Base-by-base conservation (phyloP, 2,329 filamentous ascomycete species). In the Trichoderma sp. region DNA sequence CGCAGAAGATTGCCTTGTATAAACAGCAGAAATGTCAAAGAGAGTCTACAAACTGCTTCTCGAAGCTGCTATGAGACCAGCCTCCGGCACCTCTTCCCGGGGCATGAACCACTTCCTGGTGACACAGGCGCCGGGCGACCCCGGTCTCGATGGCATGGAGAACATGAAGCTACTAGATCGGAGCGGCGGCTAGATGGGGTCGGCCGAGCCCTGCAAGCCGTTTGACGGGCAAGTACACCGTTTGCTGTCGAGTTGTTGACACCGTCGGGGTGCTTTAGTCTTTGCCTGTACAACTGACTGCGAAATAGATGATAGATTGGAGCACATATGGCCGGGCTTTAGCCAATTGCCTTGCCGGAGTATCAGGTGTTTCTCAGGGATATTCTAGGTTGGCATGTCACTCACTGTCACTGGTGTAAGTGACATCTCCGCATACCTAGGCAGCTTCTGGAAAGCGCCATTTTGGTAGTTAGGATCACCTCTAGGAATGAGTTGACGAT, bases 161-260 rank as follows among this genome's bases (percentile, higher is more conserved):
- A 21, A n/a, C n/a, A n/a, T n/a, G n/a, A n/a, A 14, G 48, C 26
- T n/a, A 54, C 26, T n/a, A 54, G 34, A 54, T 54, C n/a, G 17
- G 45, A 61, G 17, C 58, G 47, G 45, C 43, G 50, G 58, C 58
- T 61, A 61, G 24, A 15, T 9, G 39, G 58, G n/a, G 39, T 54
- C 59, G 59, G 59, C 47, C 59, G 59, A 34, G 24, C 59, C 59
- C 39, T 62, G 59, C 34, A 39, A 39, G 10, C 43, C 19, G 28
- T 41, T 50, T 43, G 19, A 15, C 39, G 5, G 26, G 28, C 14
- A 14, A 39, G 58, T 61, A 61, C 34, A 51, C 58, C 21, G 58
- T 61, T 12, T 21, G 7, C 5, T 15, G 5, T 28, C 14, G 26
- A 28, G 7, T 26, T 28, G 34, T 17, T 39, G 19, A 60, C 57